Evolutionary conservation across 1,284 basidiomycete species (phyloP).

Genomic region (Melampsora larici-populina): DNA sequence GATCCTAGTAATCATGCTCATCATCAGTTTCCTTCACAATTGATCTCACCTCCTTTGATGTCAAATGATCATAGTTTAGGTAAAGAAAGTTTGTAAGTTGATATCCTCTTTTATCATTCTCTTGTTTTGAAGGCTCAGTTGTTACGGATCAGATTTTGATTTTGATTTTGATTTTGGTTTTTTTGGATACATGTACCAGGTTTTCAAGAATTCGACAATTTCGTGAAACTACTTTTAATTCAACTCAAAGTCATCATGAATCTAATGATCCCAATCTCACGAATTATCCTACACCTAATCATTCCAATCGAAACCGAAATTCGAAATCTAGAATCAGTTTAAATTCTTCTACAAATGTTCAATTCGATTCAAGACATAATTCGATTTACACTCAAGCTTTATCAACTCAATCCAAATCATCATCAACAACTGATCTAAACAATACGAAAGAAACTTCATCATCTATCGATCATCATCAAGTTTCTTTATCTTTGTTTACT

Average conservation of each 20-base stretch:
- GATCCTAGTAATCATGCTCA: too few species aligned
- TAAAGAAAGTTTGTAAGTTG: constrained; percentile 5
- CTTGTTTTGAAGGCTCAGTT: too few species aligned
- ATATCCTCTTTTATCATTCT: too few species aligned
- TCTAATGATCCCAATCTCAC: background rate
- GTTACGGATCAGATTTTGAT: too few species aligned
- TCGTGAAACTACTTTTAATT: background rate
- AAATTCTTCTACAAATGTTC: background rate
- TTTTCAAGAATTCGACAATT: background rate
- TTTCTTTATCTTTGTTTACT: background rate
- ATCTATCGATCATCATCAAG: too few species aligned
- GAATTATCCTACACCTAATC: too few species aligned
- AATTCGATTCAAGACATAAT: background rate
- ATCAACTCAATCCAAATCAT: too few species aligned
- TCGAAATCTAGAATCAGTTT: background rate
- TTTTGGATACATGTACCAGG: too few species aligned
- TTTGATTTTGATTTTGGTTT: too few species aligned
- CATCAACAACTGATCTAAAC: too few species aligned
- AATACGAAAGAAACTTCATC: too few species aligned
- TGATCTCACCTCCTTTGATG: background rate
- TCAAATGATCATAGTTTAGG: background rate
- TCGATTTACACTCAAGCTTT: background rate
- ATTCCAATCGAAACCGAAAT: background rate
- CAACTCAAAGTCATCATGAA: background rate
- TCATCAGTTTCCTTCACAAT: background rate